Evolutionary conservation across 225 moss, liverwort and hornwort species (phyloP).

Genomic region (Asterella californica): DNA sequence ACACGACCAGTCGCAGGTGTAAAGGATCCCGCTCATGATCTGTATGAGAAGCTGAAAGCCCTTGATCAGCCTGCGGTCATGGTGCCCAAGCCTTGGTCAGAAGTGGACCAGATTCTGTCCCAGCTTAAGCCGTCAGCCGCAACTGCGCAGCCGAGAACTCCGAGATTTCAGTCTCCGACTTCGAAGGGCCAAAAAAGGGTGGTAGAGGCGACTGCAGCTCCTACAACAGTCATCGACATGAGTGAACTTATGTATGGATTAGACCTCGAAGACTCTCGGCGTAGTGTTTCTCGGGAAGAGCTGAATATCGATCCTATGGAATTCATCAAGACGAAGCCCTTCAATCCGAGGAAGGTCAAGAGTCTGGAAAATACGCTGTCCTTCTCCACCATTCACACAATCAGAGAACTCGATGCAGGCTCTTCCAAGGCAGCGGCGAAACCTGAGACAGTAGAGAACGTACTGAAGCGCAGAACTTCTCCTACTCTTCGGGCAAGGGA

Average conservation of each 20-base stretch:
- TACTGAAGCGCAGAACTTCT: conserved; percentile 20
- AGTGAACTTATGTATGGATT: conserved; percentile 48
- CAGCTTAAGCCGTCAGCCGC: conserved; percentile 21
- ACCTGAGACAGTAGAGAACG: conserved; percentile 33
- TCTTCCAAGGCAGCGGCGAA: not conserved
- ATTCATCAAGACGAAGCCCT: conserved; percentile 16
- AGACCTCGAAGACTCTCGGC: conserved; percentile 23
- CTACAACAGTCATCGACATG: conserved; percentile 39
- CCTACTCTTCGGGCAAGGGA: not conserved
- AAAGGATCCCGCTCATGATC: conserved; percentile 21
- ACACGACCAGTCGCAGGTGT: not conserved
- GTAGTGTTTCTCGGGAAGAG: conserved; percentile 9
- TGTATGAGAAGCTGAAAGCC: conserved; percentile 37
- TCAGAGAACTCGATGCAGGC: conserved; percentile 35
- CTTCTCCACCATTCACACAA: conserved; percentile 47
- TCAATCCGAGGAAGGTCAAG: conserved; percentile 27
- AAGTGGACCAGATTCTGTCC: conserved; percentile 39
- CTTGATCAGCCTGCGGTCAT: conserved; percentile 38
- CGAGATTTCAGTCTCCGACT: not conserved
- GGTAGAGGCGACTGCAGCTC: not conserved
- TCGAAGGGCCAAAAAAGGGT: not conserved
- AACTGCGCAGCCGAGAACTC: not conserved
- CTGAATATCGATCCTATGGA: conserved; percentile 9
- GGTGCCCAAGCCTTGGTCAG: conserved; percentile 50
- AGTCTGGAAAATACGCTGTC: conserved; percentile 34